Evolutionary conservation across 176 grass and related monocot genomes (phyloP).

Genomic region (Carex cristatella): DNA sequence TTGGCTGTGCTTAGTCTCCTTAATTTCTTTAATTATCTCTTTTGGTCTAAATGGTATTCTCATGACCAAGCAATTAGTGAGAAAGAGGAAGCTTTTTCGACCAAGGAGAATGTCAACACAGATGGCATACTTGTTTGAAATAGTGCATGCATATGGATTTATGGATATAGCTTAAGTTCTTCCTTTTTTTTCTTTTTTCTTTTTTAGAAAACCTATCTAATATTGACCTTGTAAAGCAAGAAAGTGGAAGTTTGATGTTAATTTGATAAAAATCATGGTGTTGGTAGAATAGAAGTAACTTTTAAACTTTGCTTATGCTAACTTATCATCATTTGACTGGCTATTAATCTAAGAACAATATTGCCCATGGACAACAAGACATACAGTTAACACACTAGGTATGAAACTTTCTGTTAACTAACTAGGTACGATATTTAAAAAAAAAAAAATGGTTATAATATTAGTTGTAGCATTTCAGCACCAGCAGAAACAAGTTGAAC

Average conservation of each 20-base stretch:
- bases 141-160: constrained; percentile 36
- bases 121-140: constrained; percentile 1
- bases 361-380: background rate
- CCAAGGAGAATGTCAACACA: constrained; percentile 43
- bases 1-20: constrained; percentile 65
- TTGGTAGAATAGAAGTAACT: background rate
- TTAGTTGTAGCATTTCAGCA: too few relatives aligned
- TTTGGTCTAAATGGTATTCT: constrained; percentile 76
- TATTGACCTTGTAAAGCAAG: constrained; percentile 25
- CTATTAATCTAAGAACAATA: background rate
- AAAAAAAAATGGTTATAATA: too few relatives aligned
- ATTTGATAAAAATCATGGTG: background rate
- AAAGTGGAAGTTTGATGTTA: constrained; percentile 15
- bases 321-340: background rate
- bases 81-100: background rate
- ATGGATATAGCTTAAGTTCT: background rate
- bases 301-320: background rate
- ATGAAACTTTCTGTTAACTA: too few relatives aligned
- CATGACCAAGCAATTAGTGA: constrained; percentile 32
- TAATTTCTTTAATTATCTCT: constrained; percentile 78
- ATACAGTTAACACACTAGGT: too few relatives aligned
- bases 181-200: background rate
- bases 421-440: too few relatives aligned
- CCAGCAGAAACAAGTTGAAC: background rate
- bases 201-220: background rate